Evolutionary conservation across 2,329 filamentous ascomycete genomes (phyloP), one percentile per base, ranked within the genome.

Genomic region (Botrytis aclada): DNA sequence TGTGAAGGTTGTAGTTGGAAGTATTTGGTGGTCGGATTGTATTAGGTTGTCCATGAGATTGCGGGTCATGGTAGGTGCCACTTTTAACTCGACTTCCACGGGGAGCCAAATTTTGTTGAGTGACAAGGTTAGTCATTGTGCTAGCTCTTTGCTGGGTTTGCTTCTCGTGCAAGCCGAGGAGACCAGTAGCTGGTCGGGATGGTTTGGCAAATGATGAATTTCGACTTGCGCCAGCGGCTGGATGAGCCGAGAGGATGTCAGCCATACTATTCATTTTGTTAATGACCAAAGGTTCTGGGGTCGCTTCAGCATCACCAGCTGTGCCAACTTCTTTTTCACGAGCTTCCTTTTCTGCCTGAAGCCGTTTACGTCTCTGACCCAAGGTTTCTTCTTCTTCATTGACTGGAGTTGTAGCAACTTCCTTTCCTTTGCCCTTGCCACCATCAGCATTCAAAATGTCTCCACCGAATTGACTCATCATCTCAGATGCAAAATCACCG

Each of bases 331-430:
- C 87, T 60, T 85, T 83, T 74, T 88, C 87, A 41, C 88, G 87
- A 10, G 90, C 90, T 81, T 92, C 90, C 39, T 86, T 85, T 78
- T 91, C 89, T 10, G 90, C 89, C 80, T 94, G 92, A 2, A 96
- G 84, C 39, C 93, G 88, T 41, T 89, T 89, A 0, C 92, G 89
- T 18, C 93, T 89, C 81, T 95, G 92, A 16, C 92, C 93, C 0
- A 96, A 85, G 0, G 93, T 95, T 80, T 96, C 93, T 77, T 94
- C 91, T 76, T 90, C 91, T 74, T 86, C 85, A 73, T 86, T 84
- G 29, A 78, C 73, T 72, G 80, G 79, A 45, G 79, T 76, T 47
- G 78, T 80, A 32, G 80, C 78, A 22, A 78, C 77, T 60, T 80
- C 78, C 65, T 80, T 78, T n/a, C 71, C 77, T 72, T 79, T 80